These are phyloP conservation scores for Tephrocybe sp. DNA, from an alignment of 768 basidiomycete genomes.

Conservation along the genomic window DNA sequence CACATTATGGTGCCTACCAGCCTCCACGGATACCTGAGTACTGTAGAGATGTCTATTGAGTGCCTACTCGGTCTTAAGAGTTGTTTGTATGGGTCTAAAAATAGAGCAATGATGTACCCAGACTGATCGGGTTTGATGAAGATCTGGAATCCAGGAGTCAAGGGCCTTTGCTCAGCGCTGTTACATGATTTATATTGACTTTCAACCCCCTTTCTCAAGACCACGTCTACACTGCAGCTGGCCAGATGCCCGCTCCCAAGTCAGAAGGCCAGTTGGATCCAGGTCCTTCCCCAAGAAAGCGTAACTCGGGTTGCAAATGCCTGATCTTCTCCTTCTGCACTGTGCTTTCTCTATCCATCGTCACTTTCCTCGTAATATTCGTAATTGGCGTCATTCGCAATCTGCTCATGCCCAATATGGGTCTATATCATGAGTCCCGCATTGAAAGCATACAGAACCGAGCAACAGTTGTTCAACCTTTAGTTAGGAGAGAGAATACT, in stretches of 20 bases:
- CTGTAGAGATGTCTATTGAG: too few relatives aligned
- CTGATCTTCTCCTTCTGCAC: not conserved
- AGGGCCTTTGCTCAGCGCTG: too few relatives aligned
- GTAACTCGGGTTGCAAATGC: slow-evolving; percentile 15
- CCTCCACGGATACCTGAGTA: too few relatives aligned
- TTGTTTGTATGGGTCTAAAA: too few relatives aligned
- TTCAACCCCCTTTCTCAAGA: too few relatives aligned
- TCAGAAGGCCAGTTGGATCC: slow-evolving; percentile 11
- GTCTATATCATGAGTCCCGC: not conserved
- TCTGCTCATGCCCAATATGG: not conserved
- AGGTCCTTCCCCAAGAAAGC: slow-evolving; percentile 6
- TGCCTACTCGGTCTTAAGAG: too few relatives aligned
- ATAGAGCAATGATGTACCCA: too few relatives aligned
- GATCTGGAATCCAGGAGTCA: too few relatives aligned
- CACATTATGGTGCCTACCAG: too few relatives aligned
- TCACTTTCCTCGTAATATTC: not conserved
- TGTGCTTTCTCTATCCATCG: not conserved
- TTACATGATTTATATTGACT: too few relatives aligned
- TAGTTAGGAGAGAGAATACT: slow-evolving; percentile 21
- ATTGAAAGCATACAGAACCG: not conserved
- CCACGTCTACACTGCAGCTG: too few relatives aligned
- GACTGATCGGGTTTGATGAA: too few relatives aligned
- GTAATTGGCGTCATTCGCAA: not conserved
- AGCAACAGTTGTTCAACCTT: slow-evolving; percentile 19
- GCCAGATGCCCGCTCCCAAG: not conserved